A percentile compares a stretch with the other conserved stretches of the same genome.
phyloP scores from a whole-genome alignment of 768 basidiomycete genomes.

The Dioszegia aurantiaca region DNA sequence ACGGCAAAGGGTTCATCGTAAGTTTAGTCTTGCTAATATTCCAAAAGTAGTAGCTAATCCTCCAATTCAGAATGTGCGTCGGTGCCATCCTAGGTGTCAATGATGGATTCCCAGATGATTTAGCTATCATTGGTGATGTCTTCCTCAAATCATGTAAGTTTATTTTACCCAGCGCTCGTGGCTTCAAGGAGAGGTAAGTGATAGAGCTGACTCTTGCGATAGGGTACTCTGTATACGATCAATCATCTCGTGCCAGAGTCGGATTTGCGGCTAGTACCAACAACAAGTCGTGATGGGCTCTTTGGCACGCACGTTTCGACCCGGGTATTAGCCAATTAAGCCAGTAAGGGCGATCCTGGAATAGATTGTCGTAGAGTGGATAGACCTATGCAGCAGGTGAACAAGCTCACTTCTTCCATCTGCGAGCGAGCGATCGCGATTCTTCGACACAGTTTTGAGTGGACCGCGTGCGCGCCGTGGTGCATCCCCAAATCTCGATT shows the following conservation, averaged over 20 bases:
- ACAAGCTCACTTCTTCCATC: too few species aligned
- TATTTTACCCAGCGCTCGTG: slow-evolving; percentile 15
- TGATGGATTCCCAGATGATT: slow-evolving; percentile 57
- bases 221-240: slow-evolving; percentile 67
- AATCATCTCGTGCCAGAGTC: slow-evolving; percentile 58
- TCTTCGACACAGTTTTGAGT: too few species aligned
- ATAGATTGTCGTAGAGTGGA: too few species aligned
- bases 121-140: slow-evolving; percentile 65
- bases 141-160: slow-evolving; percentile 67
- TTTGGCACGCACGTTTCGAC: too few species aligned
- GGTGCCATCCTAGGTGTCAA: slow-evolving; percentile 60
- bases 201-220: slow-evolving; percentile 3
- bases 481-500: too few species aligned
- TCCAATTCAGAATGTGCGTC: slow-evolving; percentile 59
- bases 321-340: too few species aligned
- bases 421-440: too few species aligned
- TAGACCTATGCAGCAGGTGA: too few species aligned
- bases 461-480: too few species aligned
- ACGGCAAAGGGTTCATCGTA: slow-evolving; percentile 48
- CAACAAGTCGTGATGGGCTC: slow-evolving; percentile 28
- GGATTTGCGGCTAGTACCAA: slow-evolving; percentile 61
- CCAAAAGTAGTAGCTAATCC: not conserved
- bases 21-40: slow-evolving; percentile 26
- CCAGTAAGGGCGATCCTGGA: too few species aligned
- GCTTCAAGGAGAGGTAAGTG: too few species aligned